Evolutionary conservation across 2,329 filamentous ascomycete genomes (phyloP).

Genomic region (Epichloe glyceriae): DNA sequence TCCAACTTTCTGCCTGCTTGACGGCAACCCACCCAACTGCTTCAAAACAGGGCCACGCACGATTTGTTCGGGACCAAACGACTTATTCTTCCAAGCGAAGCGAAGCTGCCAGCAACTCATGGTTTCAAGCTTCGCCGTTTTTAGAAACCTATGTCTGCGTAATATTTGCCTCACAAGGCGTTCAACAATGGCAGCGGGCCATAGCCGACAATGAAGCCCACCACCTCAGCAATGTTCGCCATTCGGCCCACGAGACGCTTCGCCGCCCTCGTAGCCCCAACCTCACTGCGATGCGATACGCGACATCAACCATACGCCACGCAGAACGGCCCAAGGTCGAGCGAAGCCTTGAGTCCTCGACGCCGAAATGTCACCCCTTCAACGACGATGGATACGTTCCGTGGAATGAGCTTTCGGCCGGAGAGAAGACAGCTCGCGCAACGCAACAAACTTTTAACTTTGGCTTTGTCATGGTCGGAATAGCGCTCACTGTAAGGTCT

Average conservation of each 20-base stretch:
- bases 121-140: not conserved
- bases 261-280: constrained; percentile 9
- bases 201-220: constrained; percentile 34
- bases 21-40: constrained; percentile 4
- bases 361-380: constrained; percentile 67
- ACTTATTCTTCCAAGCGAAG: not conserved
- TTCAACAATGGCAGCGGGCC: constrained; percentile 22
- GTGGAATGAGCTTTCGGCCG: constrained; percentile 62
- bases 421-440: constrained; percentile 71
- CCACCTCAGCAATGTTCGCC: constrained; percentile 18
- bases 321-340: constrained; percentile 31
- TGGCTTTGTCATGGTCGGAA: constrained; percentile 59
- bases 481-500: constrained; percentile 56
- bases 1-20: constrained; percentile 16
- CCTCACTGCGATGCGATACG: not conserved
- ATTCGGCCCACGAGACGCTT: constrained; percentile 21
- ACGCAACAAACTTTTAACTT: constrained; percentile 90
- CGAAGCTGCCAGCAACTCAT: not conserved
- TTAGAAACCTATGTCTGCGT: not conserved
- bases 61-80: too few relatives aligned
- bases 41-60: too few relatives aligned
- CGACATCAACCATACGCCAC: constrained; percentile 41
- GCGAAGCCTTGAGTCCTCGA: constrained; percentile 29
- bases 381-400: constrained; percentile 74
- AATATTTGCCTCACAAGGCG: not conserved